phyloP scores from a whole-genome alignment of 2,329 filamentous ascomycete genomes.

The Dactylellina parvicollis region DNA sequence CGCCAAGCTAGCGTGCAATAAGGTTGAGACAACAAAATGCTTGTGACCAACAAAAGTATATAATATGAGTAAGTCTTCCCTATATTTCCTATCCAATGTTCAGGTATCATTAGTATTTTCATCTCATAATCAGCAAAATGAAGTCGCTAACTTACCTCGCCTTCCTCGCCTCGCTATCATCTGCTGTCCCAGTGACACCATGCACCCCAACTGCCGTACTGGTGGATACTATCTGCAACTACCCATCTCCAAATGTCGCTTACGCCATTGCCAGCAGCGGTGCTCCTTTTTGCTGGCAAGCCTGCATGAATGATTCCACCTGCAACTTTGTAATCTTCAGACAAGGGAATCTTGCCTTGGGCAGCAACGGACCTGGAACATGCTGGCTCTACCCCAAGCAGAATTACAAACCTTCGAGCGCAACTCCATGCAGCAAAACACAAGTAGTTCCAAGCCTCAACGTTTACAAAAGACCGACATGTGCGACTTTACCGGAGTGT shows the following conservation, averaged over 20 bases:
- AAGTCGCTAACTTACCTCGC: neutral
- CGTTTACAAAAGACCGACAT: slow-evolving; percentile 1
- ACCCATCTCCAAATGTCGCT: neutral
- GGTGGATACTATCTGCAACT: slow-evolving; percentile 5
- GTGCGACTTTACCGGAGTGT: neutral
- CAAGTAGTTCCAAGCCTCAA: neutral
- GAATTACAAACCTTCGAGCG: neutral
- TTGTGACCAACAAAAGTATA: no score
- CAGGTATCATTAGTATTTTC: neutral
- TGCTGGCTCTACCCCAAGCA: slow-evolving; percentile 6
- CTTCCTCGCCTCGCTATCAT: neutral
- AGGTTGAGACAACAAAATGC: no score
- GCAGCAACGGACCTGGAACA: neutral
- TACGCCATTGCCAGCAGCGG: neutral
- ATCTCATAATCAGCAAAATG: neutral
- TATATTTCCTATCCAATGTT: neutral
- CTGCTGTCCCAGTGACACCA: neutral
- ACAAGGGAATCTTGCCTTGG: neutral
- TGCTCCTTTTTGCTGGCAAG: slow-evolving; percentile 1
- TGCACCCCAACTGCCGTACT: slow-evolving; percentile 1
- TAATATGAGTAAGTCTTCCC: neutral
- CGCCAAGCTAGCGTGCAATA: no score
- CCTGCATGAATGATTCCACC: neutral
- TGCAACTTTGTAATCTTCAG: slow-evolving; percentile 6
- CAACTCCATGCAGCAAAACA: neutral